phyloP scores from a whole-genome alignment of 1,284 basidiomycete species.

The Irpex rosettiformis region DNA sequence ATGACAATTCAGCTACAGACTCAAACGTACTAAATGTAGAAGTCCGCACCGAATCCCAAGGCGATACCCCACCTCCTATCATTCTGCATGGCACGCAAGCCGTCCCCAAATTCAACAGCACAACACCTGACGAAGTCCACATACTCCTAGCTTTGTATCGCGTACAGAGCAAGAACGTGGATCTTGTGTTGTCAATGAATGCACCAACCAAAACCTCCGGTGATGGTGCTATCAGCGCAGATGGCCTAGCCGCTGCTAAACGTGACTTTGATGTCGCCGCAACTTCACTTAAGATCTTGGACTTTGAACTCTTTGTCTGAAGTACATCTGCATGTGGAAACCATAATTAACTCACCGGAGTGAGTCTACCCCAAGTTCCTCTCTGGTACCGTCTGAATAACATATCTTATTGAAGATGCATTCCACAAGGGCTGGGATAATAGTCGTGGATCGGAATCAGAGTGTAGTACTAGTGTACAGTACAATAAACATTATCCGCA shows the following conservation, averaged over 20 bases:
- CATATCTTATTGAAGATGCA: too few relatives aligned
- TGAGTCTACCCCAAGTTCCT: neutral
- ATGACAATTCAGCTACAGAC: conserved; percentile 81
- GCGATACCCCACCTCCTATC: conserved; percentile 54
- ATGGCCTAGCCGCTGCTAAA: conserved; percentile 36
- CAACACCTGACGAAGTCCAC: conserved; percentile 60
- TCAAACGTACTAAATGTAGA: conserved; percentile 43
- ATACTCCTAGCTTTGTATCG: conserved; percentile 82
- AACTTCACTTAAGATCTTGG: conserved; percentile 61
- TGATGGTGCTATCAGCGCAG: conserved; percentile 38
- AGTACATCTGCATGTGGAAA: neutral
- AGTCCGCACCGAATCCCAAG: conserved; percentile 33
- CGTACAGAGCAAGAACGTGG: conserved; percentile 63
- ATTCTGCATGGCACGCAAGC: conserved; percentile 67
- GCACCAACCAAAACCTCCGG: conserved; percentile 54
- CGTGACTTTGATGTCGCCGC: conserved; percentile 57
- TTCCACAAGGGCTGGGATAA: too few relatives aligned
- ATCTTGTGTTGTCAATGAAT: conserved; percentile 82
- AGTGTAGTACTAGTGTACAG: neutral
- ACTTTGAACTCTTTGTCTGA: conserved; percentile 76
- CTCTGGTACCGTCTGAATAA: too few relatives aligned
- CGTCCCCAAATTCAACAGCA: conserved; percentile 75
- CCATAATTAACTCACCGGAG: neutral
- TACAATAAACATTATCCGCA: conserved; percentile 10
- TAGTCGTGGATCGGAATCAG: too few relatives aligned